A percentile compares a stretch with the other conserved stretches of the same genome.
Conservation (phyloP, 768 basidiomycete genomes). For the Tremella mesenterica region DNA sequence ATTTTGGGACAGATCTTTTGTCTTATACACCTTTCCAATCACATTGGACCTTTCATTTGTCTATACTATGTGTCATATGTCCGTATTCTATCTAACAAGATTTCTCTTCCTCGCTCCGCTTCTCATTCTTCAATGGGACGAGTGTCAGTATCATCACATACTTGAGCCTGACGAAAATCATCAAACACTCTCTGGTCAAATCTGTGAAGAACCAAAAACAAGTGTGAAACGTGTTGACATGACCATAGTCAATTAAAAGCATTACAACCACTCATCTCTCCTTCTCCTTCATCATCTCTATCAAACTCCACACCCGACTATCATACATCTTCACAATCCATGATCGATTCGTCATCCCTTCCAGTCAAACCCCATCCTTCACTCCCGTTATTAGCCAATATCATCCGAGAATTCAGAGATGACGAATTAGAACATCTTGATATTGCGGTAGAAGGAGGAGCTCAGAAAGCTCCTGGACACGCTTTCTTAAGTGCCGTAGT, state of each 20-base stretch:
- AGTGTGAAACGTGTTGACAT: no score
- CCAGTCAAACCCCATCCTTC: slow-evolving; percentile 64
- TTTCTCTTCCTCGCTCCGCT: not conserved
- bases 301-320: not conserved
- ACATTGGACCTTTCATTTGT: not conserved
- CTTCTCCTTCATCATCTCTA: slow-evolving; percentile 24
- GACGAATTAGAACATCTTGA: slow-evolving; percentile 93
- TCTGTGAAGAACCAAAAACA: no score
- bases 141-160: no score
- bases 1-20: not conserved
- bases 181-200: no score
- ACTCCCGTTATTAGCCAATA: slow-evolving; percentile 59
- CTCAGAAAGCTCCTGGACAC: slow-evolving; percentile 85
- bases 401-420: slow-evolving; percentile 78
- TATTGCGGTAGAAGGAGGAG: slow-evolving; percentile 74
- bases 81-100: not conserved
- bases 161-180: no score
- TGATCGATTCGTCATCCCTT: no score
- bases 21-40: not conserved
- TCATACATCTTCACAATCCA: no score
- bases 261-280: slow-evolving; percentile 24
- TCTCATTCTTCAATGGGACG: no score
- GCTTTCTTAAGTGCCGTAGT: slow-evolving; percentile 77
- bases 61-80: no score
- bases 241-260: slow-evolving; percentile 71